Percentiles rank a stretch among this genome's conserved stretches.
These are phyloP conservation scores for Pythium pyrilobum DNA, from an alignment of 352 stramenopile species.

Conservation along the genomic window DNA sequence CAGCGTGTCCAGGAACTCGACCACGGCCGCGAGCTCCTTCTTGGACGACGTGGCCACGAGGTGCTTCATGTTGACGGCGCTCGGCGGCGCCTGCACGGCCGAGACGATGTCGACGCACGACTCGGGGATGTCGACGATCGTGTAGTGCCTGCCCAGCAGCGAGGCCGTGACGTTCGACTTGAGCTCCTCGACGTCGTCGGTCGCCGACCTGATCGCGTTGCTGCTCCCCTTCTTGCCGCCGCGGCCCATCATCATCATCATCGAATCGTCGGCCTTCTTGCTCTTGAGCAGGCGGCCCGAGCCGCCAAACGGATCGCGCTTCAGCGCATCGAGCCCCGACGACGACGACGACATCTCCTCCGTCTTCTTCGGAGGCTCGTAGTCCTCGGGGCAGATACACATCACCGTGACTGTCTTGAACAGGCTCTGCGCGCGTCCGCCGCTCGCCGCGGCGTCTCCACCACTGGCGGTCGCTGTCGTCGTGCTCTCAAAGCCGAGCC, in stretches of 20 bases:
- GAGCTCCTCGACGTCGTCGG: slow-evolving; percentile 36
- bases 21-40: slow-evolving; percentile 64
- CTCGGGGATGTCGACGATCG: slow-evolving; percentile 72
- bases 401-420: slow-evolving; percentile 76
- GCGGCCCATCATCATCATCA: slow-evolving; percentile 37
- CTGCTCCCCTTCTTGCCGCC: slow-evolving; percentile 8
- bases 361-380: slow-evolving; percentile 39
- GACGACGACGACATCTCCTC: not conserved
- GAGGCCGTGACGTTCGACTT: slow-evolving; percentile 43
- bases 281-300: slow-evolving; percentile 35
- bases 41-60: slow-evolving; percentile 57
- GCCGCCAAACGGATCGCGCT: slow-evolving; percentile 19
- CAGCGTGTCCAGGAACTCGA: slow-evolving; percentile 71
- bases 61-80: slow-evolving; percentile 52
- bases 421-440: slow-evolving; percentile 26
- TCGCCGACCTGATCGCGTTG: not conserved
- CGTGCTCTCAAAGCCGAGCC: slow-evolving; percentile 41
- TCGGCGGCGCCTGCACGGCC: slow-evolving; percentile 21
- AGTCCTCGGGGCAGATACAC: slow-evolving; percentile 61
- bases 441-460: not conserved
- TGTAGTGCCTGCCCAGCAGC: slow-evolving; percentile 62
- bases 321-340: not conserved
- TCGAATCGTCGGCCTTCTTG: slow-evolving; percentile 49
- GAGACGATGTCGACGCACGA: slow-evolving; percentile 72
- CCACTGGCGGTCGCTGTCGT: not conserved